A percentile compares a stretch with the other conserved stretches of the same genome.
These are phyloP conservation scores for Solanum pennellii DNA, from an alignment of 257 asterid genomes.

Conservation along the genomic window DNA sequence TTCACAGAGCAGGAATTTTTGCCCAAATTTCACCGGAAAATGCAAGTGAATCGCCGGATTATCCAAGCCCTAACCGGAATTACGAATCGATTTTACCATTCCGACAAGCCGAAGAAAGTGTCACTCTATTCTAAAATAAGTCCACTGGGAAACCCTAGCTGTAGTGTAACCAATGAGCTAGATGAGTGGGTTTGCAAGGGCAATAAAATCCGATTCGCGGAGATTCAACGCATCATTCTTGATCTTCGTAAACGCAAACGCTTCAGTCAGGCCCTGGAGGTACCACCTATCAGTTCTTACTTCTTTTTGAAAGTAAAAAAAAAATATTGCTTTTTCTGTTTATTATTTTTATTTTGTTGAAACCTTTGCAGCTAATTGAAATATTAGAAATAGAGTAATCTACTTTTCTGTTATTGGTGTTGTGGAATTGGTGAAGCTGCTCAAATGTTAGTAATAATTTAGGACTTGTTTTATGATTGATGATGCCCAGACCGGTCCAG, in stretches of 20 bases:
- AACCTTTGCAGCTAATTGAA: background rate
- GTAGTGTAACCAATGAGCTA: constrained; percentile 45
- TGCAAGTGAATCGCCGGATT: constrained; percentile 11
- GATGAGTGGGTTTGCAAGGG: constrained; percentile 58
- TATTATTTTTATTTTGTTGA: background rate
- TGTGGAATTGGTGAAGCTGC: background rate
- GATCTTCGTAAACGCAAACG: constrained; percentile 84
- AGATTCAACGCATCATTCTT: constrained; percentile 58
- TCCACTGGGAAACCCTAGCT: constrained; percentile 65
- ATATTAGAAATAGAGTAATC: background rate
- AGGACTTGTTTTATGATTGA: background rate
- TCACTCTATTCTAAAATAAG: constrained; percentile 61
- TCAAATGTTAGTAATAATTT: background rate
- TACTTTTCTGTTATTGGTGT: background rate
- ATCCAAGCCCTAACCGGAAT: constrained; percentile 14
- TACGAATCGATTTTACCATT: constrained; percentile 28
- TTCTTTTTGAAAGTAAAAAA: background rate
- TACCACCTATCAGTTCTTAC: background rate
- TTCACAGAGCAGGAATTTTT: background rate
- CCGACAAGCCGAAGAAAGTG: constrained; percentile 20
- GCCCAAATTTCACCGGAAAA: background rate
- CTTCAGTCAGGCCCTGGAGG: constrained; percentile 73
- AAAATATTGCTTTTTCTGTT: background rate
- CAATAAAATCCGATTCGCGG: constrained; percentile 50
- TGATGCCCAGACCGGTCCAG: background rate